Evolutionary conservation across 805 yeast genomes (phyloP), one percentile per base, ranked within the genome.

Genomic region (Monosporozyma yasuniensis): DNA sequence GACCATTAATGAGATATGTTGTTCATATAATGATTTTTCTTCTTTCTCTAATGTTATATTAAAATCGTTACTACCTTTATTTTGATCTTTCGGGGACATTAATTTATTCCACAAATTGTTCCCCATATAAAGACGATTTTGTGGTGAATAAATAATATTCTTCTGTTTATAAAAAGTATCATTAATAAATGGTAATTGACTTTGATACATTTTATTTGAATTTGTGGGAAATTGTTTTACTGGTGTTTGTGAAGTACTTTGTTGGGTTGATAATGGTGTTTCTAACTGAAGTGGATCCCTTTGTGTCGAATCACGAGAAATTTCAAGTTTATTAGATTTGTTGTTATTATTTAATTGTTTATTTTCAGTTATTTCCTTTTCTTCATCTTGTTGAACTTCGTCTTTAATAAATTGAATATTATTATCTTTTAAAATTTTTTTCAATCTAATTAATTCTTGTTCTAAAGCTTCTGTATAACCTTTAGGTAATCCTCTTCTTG

Each of bases 401-500:
- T 3, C 23, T 11, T 46, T 21, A 8, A 3, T 19, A 23, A 35
- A 37, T 7, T 37, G 21, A 7, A 47, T 39, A 25, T 34, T 25
- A 22, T 47, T 28, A n/a, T 22, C 35, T 14, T 53, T 53, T 19
- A 61, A 23, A 41, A 54, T 8, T 34, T 77, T 76, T 60, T 84
- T 89, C 49, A 84, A 67, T 32, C 74, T 75, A 32, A 79, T 74
- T 43, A 85, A 70, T 56, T 78, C 80, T 49, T 72, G 73, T 59
- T 85, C 95, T 55, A 85, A 67, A 57, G 79, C 80, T 65, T 83
- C 87, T 0, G 95, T 85, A 60, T 85, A 85, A 0, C 93, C 91
- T 58, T 82, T 81, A 2, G 93, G 91, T 53, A 84, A 83, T 1
- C 90, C 86, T 52, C 88, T 72, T 65, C 95, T 72, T 0, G 89